Base-by-base conservation (phyloP, 78 protist species). In the Cavenderia fasciculata region DNA sequence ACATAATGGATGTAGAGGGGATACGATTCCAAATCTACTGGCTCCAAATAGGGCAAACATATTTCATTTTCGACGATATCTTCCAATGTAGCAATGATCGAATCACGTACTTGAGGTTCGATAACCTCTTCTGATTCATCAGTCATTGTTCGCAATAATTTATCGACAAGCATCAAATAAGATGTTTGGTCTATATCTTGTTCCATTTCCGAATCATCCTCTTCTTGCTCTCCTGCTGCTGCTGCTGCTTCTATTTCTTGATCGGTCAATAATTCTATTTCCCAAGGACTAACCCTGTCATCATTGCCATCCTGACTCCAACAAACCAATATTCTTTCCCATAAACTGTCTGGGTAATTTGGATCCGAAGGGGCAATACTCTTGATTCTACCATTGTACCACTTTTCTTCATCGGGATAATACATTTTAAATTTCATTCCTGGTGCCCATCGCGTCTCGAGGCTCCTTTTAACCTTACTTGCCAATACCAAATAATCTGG, bases 401-500 rank as follows among this genome's bases (percentile, higher is more conserved):
- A 86, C 21, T 62, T 57, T 27, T 73, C 59, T 34, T 74, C 62
- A 59, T 84, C 90, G 4, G 70, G 68, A 63, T 74, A 86, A 52
- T 21, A 86, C 92, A 86, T 86, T 46, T 44, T 86, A 43, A 86
- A 86, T 51, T 74, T 27, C 18, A 49, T 59, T 6, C 36, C 82
- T 4, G 54, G 46, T 19, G 10, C 14, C 75, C 66, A 52, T 40
- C 57, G 34, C 2, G 14, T 27, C 19, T 66, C 51, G 4, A 82
- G 2, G 7, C 72, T n/a, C 31, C 56, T 51, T 27, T 54, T 40
- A 18, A 82, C 78, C 23, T 68, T 65, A 27, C 69, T 56, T 4
- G 89, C 89, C 66, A 82, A 56, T 23, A 82, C 89, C 51, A 82
- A 40, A 11, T 68, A 82, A 31, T 82, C 89, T 21, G 89, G 89